Evolutionary conservation across 164 flowering plant species (phyloP), one percentile per base, ranked within the genome.

Genomic region (Warburgia ugandensis): DNA sequence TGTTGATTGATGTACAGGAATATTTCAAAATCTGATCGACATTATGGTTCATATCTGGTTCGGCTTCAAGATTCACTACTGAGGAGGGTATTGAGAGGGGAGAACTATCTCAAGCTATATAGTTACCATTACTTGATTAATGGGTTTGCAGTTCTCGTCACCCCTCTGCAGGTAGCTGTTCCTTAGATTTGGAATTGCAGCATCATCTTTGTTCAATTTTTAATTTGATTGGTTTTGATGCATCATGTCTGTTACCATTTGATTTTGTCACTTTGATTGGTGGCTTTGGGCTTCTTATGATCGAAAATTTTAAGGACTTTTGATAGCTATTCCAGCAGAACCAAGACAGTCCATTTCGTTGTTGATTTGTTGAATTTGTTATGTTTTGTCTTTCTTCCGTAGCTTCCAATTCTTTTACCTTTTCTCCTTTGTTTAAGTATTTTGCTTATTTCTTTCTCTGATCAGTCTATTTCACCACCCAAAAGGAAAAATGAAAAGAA

Each of bases 101-200:
- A 86, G 76, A 80, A 73, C 47, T 92, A 88, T 77, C 62, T 88
- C 54, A 92, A 92, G 68, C 67, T 92, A 21, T 88, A 88, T 60
- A 92, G 99, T 71, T 92, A 85, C 65, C 95, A 77, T 61, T 83
- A 81, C 77, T 77, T 92, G 75, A 79, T 92, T 50, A 92, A 92
- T 67, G 99, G 99, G 37, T 92, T 92, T 73, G 83, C 96, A 32
- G 91, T 82, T 58, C 77, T 85, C 61, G 79, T 88, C 50, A 83
- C 85, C 11, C 77, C 88, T 39, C 73, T 65, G 57, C 99, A 92
- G 99, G 99, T 92, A 68, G n/a, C n/a, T n/a, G n/a, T n/a, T n/a
- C n/a, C n/a, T n/a, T n/a, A n/a, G n/a, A n/a, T n/a, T n/a, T n/a
- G 33, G 4, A 23, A 36, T 22, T 14, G 20, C 6, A 5, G 26